A percentile compares a stretch with the other conserved stretches of the same genome.
phyloP scores from a whole-genome alignment of 371 early-diverging fungal genomes.

The Circinella minor region DNA sequence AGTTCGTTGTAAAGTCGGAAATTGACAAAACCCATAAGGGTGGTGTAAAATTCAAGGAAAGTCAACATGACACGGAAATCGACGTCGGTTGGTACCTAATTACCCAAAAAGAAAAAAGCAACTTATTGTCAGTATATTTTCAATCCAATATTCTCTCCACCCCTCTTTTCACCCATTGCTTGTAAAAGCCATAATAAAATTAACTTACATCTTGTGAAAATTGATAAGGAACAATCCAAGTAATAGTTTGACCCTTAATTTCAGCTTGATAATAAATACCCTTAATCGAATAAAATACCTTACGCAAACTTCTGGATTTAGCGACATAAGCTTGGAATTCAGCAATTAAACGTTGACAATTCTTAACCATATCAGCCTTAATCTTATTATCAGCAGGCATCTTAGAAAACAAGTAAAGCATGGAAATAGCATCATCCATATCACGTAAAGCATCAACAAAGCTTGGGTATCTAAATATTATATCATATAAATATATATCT shows the following conservation, averaged over 20 bases:
- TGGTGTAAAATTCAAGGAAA: constrained; percentile 94
- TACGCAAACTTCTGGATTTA: constrained; percentile 76
- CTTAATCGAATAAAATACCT: constrained; percentile 96
- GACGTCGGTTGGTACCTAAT: constrained; percentile 86
- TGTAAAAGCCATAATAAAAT: neutral
- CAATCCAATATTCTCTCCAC: neutral
- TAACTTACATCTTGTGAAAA: constrained; percentile 79
- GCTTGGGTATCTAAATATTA: constrained; percentile 78
- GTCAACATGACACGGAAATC: constrained; percentile 97
- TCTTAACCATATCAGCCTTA: constrained; percentile 63
- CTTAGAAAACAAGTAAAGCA: constrained; percentile 91
- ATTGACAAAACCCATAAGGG: constrained; percentile 94
- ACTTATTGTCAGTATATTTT: neutral
- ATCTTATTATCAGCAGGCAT: constrained; percentile 80
- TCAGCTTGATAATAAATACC: constrained; percentile 98
- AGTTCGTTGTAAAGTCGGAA: constrained; percentile 87
- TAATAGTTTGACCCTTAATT: constrained; percentile 91
- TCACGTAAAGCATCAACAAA: constrained; percentile 95
- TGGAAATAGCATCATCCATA: constrained; percentile 95
- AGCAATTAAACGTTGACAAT: constrained; percentile 80
- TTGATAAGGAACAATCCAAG: constrained; percentile 96
- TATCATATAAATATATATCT: no score
- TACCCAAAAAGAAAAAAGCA: no score
- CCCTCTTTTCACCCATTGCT: neutral
- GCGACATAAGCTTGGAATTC: constrained; percentile 95